phyloP scores from a whole-genome alignment of 2,329 filamentous ascomycete genomes.

The Epichloe coenophiala region DNA sequence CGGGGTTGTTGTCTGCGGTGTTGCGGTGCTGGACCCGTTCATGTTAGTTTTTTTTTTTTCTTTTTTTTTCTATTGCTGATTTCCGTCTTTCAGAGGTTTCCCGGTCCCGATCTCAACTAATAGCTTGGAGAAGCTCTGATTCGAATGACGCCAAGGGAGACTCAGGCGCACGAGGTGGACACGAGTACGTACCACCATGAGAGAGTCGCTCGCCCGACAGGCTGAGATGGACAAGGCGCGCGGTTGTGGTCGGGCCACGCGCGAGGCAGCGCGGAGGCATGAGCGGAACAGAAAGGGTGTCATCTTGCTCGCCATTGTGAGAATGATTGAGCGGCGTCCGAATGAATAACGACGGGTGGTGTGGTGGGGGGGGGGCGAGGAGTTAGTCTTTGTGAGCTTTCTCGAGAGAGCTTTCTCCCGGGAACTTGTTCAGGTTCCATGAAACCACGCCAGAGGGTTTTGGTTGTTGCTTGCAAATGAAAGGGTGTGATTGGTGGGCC shows the following conservation, averaged over 20 bases:
- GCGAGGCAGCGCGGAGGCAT: constrained; percentile 49
- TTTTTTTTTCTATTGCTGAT: background rate
- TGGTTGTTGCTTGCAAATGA: constrained; percentile 11
- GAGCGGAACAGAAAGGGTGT: constrained; percentile 60
- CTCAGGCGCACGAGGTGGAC: background rate
- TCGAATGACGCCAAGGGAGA: background rate
- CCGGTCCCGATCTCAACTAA: background rate
- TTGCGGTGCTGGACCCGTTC: constrained; percentile 64
- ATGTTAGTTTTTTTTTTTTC: constrained; percentile 9
- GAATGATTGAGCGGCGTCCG: constrained; percentile 8
- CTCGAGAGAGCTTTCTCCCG: constrained; percentile 7
- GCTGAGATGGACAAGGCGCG: constrained; percentile 60
- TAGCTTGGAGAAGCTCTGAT: background rate
- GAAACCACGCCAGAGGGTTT: background rate
- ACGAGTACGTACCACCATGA: constrained; percentile 47
- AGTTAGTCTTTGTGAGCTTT: constrained; percentile 13
- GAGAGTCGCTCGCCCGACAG: constrained; percentile 57
- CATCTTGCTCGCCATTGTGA: constrained; percentile 70
- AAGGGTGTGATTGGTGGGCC: constrained; percentile 10
- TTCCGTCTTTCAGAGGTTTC: background rate
- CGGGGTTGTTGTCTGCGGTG: constrained; percentile 79
- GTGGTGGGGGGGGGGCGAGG: background rate
- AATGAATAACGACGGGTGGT: constrained; percentile 7
- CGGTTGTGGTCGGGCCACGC: constrained; percentile 51
- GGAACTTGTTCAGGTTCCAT: too few relatives aligned